phyloP scores from a whole-genome alignment of 345 rosid species.

The Melaleuca alternifolia region DNA sequence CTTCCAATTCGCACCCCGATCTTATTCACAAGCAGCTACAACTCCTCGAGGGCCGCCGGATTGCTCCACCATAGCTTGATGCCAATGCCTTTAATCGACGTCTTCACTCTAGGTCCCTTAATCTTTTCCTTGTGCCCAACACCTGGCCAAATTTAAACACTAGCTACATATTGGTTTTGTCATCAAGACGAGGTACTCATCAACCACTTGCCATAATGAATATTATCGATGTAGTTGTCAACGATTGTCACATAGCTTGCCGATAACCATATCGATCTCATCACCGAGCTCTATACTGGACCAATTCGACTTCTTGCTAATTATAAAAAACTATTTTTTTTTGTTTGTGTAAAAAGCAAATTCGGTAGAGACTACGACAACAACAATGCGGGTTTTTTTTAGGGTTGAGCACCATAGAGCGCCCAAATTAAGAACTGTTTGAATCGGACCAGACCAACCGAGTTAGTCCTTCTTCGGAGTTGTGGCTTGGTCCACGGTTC shows the following conservation, averaged over 20 bases:
- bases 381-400: background rate
- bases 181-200: background rate
- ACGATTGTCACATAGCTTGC: background rate
- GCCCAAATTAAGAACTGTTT: too few species aligned
- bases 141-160: background rate
- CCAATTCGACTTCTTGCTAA: too few species aligned
- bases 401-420: too few species aligned
- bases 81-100: background rate
- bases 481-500: too few species aligned
- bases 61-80: background rate
- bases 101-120: background rate
- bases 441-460: too few species aligned
- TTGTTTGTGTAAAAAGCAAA: background rate
- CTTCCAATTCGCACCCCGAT: rapidly evolving
- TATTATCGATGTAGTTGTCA: background rate
- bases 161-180: background rate
- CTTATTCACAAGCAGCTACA: background rate
- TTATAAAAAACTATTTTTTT: too few species aligned
- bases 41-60: background rate
- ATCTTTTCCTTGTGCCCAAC: background rate
- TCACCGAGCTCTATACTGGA: too few species aligned
- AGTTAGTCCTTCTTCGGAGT: too few species aligned
- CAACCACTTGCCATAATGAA: background rate
- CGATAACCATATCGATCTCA: too few species aligned
- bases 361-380: background rate